These are phyloP conservation scores for Hypoxylon sp. DNA, from an alignment of 2,329 filamentous ascomycete species.

Conservation along the genomic window DNA sequence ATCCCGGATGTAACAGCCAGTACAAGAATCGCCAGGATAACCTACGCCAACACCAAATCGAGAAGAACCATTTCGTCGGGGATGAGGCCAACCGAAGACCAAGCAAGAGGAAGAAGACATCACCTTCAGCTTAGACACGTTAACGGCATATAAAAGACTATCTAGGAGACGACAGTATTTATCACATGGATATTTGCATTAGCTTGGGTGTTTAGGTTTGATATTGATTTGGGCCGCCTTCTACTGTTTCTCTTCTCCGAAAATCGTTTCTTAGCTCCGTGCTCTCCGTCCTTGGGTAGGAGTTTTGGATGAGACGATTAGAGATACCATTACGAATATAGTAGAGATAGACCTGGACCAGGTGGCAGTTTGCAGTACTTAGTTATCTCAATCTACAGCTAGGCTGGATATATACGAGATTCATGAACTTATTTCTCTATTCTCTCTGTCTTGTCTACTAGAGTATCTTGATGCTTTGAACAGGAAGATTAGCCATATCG, in stretches of 20 bases:
- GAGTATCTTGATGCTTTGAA: neutral
- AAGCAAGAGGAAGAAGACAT: conserved; percentile 63
- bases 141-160: neutral
- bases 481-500: neutral
- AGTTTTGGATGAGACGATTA: conserved; percentile 22
- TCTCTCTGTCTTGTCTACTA: neutral
- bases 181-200: conserved; percentile 34
- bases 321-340: conserved; percentile 42
- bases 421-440: neutral
- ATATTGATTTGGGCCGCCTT: conserved; percentile 18
- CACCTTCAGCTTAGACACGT: conserved; percentile 21
- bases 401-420: conserved; percentile 35
- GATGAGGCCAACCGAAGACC: conserved; percentile 55
- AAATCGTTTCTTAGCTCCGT: conserved; percentile 16
- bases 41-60: conserved; percentile 67
- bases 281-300: conserved; percentile 15
- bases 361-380: conserved; percentile 20
- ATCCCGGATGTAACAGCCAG: conserved; percentile 66
- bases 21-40: conserved; percentile 70
- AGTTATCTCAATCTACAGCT: conserved; percentile 22
- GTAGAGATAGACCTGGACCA: conserved; percentile 35
- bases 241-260: conserved; percentile 11
- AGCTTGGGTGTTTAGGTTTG: conserved; percentile 27
- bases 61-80: conserved; percentile 68
- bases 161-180: conserved; percentile 3